Conservation (phyloP, 2,329 filamentous ascomycete species). For the Pyricularia grisea region DNA sequence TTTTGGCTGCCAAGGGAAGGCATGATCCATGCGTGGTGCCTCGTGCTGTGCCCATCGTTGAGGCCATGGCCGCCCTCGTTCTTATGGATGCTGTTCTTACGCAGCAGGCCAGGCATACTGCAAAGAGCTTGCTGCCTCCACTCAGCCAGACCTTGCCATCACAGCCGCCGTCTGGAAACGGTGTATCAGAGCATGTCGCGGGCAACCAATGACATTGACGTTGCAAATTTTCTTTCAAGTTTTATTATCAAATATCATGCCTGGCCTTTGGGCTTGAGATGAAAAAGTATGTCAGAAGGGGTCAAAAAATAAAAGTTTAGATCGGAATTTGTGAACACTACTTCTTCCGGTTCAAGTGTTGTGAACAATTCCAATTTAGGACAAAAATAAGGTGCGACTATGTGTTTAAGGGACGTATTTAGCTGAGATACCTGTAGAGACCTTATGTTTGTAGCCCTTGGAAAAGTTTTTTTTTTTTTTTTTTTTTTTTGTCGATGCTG, state of each 20-base stretch:
- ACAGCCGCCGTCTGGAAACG: conserved; percentile 18
- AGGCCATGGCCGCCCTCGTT: conserved; percentile 80
- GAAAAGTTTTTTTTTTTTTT: not conserved
- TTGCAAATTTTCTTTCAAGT: not conserved
- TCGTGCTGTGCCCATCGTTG: conserved; percentile 77
- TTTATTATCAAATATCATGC: not conserved
- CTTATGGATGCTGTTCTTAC: conserved; percentile 81
- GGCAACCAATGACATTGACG: not conserved
- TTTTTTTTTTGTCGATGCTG: not conserved
- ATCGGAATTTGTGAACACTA: not conserved
- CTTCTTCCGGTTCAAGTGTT: not conserved
- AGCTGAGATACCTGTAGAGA: too few species aligned
- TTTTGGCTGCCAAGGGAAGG: conserved; percentile 82
- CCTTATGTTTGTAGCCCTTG: too few species aligned
- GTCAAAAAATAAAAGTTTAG: not conserved
- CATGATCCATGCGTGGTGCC: conserved; percentile 93
- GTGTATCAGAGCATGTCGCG: conserved; percentile 15
- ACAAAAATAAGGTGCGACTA: not conserved
- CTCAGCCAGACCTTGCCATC: conserved; percentile 22
- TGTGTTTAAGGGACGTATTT: too few species aligned
- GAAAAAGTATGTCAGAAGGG: not conserved
- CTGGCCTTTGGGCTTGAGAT: not conserved
- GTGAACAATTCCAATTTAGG: not conserved
- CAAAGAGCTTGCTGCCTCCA: conserved; percentile 33
- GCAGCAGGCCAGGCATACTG: conserved; percentile 55